Evolutionary conservation across 805 yeast species (phyloP).

Genomic region (Lipomyces spencermartinsiae): DNA sequence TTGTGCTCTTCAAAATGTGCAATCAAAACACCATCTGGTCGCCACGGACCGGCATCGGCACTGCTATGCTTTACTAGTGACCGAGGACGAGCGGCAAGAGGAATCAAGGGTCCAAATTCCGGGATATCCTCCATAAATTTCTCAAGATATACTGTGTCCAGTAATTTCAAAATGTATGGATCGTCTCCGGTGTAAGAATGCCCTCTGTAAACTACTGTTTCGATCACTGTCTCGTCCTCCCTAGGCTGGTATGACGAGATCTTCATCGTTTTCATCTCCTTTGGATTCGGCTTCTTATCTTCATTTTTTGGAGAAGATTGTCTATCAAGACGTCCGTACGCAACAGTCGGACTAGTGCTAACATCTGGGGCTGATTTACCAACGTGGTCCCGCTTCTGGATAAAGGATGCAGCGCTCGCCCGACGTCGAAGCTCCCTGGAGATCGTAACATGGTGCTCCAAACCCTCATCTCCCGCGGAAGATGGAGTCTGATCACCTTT

Average conservation of each 20-base stretch:
- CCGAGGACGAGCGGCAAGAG: slow-evolving; percentile 26
- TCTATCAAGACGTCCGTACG: slow-evolving; percentile 36
- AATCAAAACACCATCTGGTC: slow-evolving; percentile 61
- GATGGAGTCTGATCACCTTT: neutral
- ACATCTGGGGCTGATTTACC: slow-evolving; percentile 36
- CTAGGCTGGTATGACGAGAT: slow-evolving; percentile 7
- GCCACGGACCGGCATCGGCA: slow-evolving; percentile 39
- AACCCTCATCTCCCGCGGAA: neutral
- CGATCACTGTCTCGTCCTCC: slow-evolving; percentile 5
- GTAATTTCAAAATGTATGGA: slow-evolving; percentile 63
- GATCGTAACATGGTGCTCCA: slow-evolving; percentile 23
- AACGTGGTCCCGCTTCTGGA: slow-evolving; percentile 12
- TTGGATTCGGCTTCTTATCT: neutral
- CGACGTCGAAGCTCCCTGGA: slow-evolving; percentile 32
- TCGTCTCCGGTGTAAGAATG: slow-evolving; percentile 70
- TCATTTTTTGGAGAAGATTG: slow-evolving; percentile 2
- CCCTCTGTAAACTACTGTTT: slow-evolving; percentile 19
- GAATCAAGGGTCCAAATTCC: slow-evolving; percentile 65
- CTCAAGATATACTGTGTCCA: slow-evolving; percentile 59
- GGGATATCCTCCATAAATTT: slow-evolving; percentile 65
- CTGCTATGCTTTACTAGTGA: slow-evolving; percentile 17
- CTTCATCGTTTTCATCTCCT: neutral
- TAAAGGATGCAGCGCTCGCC: slow-evolving; percentile 26
- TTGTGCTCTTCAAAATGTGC: slow-evolving; percentile 69
- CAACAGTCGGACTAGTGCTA: slow-evolving; percentile 32